These are phyloP conservation scores for Serendipita sp. DNA, from an alignment of 768 basidiomycete species.

Conservation along the genomic window DNA sequence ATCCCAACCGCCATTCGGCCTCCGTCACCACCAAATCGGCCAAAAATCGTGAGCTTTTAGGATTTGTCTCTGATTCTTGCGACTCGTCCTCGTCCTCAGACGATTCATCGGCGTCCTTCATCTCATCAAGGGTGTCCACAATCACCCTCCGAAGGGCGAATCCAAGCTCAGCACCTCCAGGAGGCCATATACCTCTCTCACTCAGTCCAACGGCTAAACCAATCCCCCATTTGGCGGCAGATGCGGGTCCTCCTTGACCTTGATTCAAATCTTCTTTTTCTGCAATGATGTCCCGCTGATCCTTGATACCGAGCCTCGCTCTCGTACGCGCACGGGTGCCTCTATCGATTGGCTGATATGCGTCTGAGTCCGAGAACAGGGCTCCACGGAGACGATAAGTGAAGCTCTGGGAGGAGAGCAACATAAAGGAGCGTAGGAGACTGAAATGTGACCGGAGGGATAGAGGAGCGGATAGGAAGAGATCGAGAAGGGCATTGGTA, in stretches of 20 bases:
- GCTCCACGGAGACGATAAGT: conserved; percentile 51
- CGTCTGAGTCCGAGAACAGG: conserved; percentile 61
- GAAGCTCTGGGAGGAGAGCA: conserved; percentile 60
- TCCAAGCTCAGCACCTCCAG: conserved; percentile 69
- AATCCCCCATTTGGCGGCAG: conserved; percentile 33
- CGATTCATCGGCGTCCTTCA: conserved; percentile 3
- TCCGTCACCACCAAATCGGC: conserved; percentile 17
- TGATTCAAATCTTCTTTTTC: conserved; percentile 15
- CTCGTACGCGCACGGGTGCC: conserved; percentile 19
- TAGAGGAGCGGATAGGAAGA: conserved; percentile 43
- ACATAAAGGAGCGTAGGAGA: conserved; percentile 58
- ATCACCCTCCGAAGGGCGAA: conserved; percentile 74
- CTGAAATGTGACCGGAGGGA: conserved; percentile 51
- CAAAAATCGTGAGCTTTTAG: conserved; percentile 10
- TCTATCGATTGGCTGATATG: conserved; percentile 18
- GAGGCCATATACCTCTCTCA: conserved; percentile 69
- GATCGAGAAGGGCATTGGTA: conserved; percentile 46
- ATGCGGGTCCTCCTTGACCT: conserved; percentile 22
- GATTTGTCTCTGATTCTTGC: not conserved
- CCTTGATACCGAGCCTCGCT: conserved; percentile 18
- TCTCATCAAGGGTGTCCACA: conserved; percentile 52
- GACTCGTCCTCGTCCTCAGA: not conserved
- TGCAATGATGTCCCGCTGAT: conserved; percentile 3
- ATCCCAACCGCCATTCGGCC: conserved; percentile 36
- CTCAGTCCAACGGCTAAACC: conserved; percentile 62